phyloP scores from a whole-genome alignment of 257 asterid genomes.

The Catharanthus roseus region DNA sequence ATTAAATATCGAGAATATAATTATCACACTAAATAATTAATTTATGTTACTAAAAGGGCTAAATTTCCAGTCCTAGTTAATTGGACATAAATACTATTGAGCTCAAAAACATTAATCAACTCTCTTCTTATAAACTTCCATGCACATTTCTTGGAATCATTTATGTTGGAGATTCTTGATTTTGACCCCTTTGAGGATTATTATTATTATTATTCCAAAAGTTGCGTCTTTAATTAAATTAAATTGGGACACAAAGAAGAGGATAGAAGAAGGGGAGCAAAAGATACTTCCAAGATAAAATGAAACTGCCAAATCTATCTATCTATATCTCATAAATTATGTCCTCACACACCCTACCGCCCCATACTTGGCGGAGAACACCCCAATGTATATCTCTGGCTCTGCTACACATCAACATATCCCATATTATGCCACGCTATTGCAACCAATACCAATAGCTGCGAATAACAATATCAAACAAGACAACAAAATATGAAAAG shows the following conservation, averaged over 20 bases:
- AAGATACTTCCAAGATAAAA: background rate
- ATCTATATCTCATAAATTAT: slow-evolving; percentile 1
- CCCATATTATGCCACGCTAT: slow-evolving; percentile 3
- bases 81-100: too few species aligned
- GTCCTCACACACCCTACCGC: slow-evolving; percentile 23
- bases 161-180: background rate
- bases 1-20: too few species aligned
- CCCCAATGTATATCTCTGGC: background rate
- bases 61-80: background rate
- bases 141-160: background rate
- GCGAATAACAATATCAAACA: background rate
- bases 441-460: background rate
- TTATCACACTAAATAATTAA: too few species aligned
- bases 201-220: too few species aligned
- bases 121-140: too few species aligned
- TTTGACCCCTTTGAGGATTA: background rate
- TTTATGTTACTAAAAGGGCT: too few species aligned
- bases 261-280: background rate
- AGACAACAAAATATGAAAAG: background rate
- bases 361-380: slow-evolving; percentile 16
- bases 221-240: background rate
- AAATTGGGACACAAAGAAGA: background rate
- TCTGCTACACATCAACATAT: slow-evolving; percentile 7
- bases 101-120: too few species aligned
- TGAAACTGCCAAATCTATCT: background rate